Evolutionary conservation across 139 green algal genomes (phyloP).

Genomic region (Chlorella vulgaris): DNA sequence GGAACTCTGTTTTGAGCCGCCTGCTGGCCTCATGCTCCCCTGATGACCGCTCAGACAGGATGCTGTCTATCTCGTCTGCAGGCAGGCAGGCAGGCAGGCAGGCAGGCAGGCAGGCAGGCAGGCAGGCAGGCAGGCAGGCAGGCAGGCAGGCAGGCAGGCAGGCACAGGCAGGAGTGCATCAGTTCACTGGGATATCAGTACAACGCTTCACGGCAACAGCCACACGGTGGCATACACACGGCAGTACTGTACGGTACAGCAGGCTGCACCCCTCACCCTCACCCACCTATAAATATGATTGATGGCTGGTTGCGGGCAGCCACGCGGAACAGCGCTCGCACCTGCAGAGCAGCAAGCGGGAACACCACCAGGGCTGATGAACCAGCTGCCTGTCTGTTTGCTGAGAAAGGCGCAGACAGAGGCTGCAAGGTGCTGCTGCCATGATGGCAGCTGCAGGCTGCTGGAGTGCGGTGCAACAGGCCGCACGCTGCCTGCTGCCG

Average conservation of each 20-base stretch:
- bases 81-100: no score
- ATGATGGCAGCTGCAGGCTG: no score
- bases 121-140: neutral
- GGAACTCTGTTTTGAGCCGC: conserved; percentile 95
- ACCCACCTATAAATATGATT: conserved; percentile 84
- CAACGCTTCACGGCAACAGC: no score
- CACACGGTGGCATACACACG: neutral
- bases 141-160: neutral
- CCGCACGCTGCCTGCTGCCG: no score
- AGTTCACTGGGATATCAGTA: no score
- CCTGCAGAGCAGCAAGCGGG: no score
- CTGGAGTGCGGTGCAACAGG: no score
- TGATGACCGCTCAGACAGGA: conserved; percentile 55
- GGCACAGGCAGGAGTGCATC: no score
- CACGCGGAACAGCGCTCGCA: conserved; percentile 71
- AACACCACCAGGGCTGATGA: no score
- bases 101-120: neutral
- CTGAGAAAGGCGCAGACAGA: neutral
- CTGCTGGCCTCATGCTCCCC: conserved; percentile 94
- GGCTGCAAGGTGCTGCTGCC: no score
- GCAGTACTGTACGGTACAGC: neutral
- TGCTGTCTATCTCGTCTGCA: conserved; percentile 62
- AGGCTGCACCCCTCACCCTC: no score
- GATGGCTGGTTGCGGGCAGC: conserved; percentile 63
- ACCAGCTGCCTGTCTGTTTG: no score